Conservation (phyloP, 129 eudicot species). For the Rutidosis leptorrhynchoides region DNA sequence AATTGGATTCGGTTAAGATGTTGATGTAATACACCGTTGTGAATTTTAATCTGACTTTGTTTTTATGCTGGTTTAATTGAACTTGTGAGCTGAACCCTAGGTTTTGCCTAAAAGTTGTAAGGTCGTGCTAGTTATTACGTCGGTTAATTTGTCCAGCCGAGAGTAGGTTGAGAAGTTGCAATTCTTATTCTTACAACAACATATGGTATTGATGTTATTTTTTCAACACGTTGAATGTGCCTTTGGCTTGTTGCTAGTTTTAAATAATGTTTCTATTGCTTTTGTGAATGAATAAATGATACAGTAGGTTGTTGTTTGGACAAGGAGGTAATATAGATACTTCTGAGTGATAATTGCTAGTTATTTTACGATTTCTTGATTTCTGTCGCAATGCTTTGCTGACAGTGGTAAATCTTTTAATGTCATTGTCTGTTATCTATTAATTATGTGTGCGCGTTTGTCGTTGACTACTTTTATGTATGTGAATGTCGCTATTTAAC, state of each 20-base stretch:
- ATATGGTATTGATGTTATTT: background rate
- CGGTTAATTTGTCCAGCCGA: background rate
- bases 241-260: background rate
- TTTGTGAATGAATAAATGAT: conserved; percentile 3
- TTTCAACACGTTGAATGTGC: background rate
- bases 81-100: conserved; percentile 16
- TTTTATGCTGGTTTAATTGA: conserved; percentile 16
- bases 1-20: conserved; percentile 24
- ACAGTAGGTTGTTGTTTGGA: background rate
- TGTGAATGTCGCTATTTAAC: too few relatives aligned
- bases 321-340: background rate
- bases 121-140: conserved; percentile 13
- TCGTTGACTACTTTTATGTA: conserved; percentile 3
- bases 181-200: conserved; percentile 5
- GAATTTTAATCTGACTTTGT: background rate
- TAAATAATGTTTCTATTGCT: background rate
- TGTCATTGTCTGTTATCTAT: background rate
- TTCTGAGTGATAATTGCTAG: conserved; percentile 15
- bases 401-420: background rate
- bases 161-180: background rate
- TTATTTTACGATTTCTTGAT: background rate
- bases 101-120: conserved; percentile 6
- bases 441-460: background rate
- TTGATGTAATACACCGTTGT: background rate
- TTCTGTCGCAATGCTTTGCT: conserved; percentile 1